phyloP scores from a whole-genome alignment of 2,329 filamentous ascomycete species.

The Penicillium sp. region DNA sequence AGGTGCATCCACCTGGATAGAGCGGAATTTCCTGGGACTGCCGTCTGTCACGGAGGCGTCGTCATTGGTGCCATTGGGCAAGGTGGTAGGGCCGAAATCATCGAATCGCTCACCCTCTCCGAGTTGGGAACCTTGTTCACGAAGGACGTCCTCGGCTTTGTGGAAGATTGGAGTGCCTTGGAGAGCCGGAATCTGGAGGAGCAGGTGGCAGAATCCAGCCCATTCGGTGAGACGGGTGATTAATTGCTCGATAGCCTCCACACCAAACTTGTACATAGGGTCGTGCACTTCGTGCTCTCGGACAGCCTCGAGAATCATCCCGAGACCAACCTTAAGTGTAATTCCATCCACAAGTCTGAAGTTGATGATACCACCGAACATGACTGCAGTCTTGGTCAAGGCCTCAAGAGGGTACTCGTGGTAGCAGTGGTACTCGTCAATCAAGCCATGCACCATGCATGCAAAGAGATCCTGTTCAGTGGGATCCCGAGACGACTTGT shows the following conservation, averaged over 20 bases:
- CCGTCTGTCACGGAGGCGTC: constrained; percentile 66
- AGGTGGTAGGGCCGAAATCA: constrained; percentile 46
- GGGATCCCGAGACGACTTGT: constrained; percentile 85
- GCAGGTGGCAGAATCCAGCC: constrained; percentile 90
- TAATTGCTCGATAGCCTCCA: constrained; percentile 92
- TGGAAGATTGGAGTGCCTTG: constrained; percentile 84
- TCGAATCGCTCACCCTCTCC: constrained; percentile 58
- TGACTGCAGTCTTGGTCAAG: constrained; percentile 89
- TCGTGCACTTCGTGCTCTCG: constrained; percentile 81
- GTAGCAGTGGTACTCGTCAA: constrained; percentile 97
- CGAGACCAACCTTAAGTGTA: constrained; percentile 89
- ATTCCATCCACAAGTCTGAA: constrained; percentile 89
- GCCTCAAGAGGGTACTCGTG: constrained; percentile 95
- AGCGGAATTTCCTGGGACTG: constrained; percentile 73
- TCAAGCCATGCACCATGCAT: constrained; percentile 97
- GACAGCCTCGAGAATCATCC: constrained; percentile 97
- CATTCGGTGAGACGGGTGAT: constrained; percentile 84
- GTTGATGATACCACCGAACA: constrained; percentile 96
- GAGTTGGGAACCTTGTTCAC: constrained; percentile 65
- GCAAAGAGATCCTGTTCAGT: constrained; percentile 93
- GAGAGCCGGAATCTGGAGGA: constrained; percentile 80
- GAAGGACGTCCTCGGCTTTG: constrained; percentile 80
- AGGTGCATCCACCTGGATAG: constrained; percentile 76
- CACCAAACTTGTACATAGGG: constrained; percentile 96
- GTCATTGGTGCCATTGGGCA: constrained; percentile 74